Evolutionary conservation across 495 filamentous ascomycete species (phyloP).

Genomic region (Lindgomyces ingoldianus): DNA sequence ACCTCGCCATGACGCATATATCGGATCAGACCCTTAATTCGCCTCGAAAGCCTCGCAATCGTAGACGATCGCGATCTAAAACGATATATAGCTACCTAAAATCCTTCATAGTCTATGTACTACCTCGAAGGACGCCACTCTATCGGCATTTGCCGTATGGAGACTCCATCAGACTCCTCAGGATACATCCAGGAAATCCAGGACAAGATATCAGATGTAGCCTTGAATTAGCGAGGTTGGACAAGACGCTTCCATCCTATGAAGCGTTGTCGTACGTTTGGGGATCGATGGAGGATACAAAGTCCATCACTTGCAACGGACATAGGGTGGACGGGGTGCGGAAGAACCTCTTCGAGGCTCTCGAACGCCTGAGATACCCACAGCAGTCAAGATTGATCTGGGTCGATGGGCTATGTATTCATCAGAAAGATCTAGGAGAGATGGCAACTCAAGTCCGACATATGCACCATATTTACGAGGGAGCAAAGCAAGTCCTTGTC

Average conservation of each 20-base stretch:
- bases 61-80: too few species aligned
- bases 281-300: not conserved
- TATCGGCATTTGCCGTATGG: too few species aligned
- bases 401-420: slow-evolving; percentile 33
- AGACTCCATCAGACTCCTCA: slow-evolving; percentile 33
- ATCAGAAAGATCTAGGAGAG: slow-evolving; percentile 18
- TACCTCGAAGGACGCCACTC: too few species aligned
- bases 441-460: slow-evolving; percentile 13
- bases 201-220: not conserved
- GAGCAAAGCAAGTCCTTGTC: slow-evolving; percentile 22
- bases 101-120: not conserved
- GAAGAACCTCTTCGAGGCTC: slow-evolving; percentile 17
- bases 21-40: too few species aligned
- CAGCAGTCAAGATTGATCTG: slow-evolving; percentile 11
- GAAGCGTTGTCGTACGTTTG: slow-evolving; percentile 33
- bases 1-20: too few species aligned
- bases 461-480: slow-evolving; percentile 25
- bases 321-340: not conserved
- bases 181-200: slow-evolving; percentile 4
- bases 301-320: slow-evolving; percentile 3
- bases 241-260: slow-evolving; percentile 9
- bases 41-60: too few species aligned
- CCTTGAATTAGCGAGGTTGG: not conserved
- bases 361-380: slow-evolving; percentile 4
- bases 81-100: not conserved